Base-by-base conservation (phyloP, 352 stramenopile species). In the Globisporangium nagaii region DNA sequence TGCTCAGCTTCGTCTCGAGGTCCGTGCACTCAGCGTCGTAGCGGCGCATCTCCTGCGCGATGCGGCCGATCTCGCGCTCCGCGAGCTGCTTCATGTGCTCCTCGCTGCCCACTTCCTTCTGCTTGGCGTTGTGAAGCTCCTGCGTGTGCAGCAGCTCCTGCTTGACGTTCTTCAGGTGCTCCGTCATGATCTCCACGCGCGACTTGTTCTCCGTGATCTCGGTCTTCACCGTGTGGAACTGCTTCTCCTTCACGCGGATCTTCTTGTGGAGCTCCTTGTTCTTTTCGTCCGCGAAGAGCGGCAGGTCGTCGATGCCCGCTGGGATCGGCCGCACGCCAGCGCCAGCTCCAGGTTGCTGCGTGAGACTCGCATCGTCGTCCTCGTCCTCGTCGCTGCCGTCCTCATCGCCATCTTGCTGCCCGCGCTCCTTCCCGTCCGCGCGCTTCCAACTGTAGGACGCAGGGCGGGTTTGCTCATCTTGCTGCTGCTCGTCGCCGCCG, bases 81-180 rank as follows among this genome's bases (percentile, higher is more conserved):
- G 92, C 79, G 28, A 98, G 67, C 58, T 96, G 85, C 56, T 84
- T 67, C 58, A 98, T 86, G 72, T 98, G 94, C 65, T 96, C 84
- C 69, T 99, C 96, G 37, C 92, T 97, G 6, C 63, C 54, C 24
- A 98, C 85, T 69, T 98, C 95, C 62, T 95, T 96, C 31, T 86
- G 72, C 57, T 98, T 98, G 25, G 95, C 89, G 34, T 67, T 80
- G 30, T 98, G 72, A 11, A 98, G 66, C 39, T 85, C 86, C 66
- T 98, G 95, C 1, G 95, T 98, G 65, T 98, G 88, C 42, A 94
- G 58, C 3, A 98, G 75, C 64, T 99, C 95, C 58, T 98, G 90
- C 65, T 95, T 88, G 32, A 99, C 90, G 54, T 98, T 98, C 64
- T 98, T 97, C 40, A 98, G 62, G 65, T 98, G 96, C 70, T 98